Conservation (phyloP, 192 early-diverging fungal genomes). For the Helicostylum pulchrum region DNA sequence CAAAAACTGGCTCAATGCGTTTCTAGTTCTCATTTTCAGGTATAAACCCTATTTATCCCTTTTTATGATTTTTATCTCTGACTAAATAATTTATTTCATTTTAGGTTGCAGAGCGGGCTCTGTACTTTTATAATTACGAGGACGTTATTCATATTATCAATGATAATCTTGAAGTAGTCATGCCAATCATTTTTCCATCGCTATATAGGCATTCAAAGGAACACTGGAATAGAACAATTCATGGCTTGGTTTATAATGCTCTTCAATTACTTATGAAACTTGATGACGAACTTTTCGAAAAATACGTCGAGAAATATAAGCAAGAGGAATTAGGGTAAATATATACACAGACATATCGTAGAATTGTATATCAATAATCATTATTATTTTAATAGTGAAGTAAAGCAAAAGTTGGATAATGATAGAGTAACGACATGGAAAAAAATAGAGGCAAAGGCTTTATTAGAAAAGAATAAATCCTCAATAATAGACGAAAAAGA, state of each 20-base stretch:
- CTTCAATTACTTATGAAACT: conserved; percentile 97
- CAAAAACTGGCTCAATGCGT: conserved; percentile 93
- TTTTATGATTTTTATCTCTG: background rate
- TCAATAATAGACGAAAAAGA: too few relatives aligned
- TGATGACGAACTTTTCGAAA: conserved; percentile 92
- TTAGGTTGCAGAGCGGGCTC: conserved; percentile 81
- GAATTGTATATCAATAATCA: background rate
- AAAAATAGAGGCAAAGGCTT: conserved; percentile 6
- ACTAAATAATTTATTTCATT: background rate
- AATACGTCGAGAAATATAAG: conserved; percentile 93
- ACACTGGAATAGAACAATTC: conserved; percentile 98
- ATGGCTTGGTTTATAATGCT: conserved; percentile 94
- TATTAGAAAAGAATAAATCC: too few relatives aligned
- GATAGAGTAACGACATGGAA: conserved; percentile 11
- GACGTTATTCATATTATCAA: conserved; percentile 94
- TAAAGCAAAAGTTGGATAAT: background rate
- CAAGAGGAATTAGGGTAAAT: conserved; percentile 81
- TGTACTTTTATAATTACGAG: conserved; percentile 98
- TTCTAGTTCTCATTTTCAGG: conserved; percentile 96
- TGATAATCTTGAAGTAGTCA: conserved; percentile 85
- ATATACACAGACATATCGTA: background rate
- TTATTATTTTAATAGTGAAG: background rate
- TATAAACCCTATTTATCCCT: conserved; percentile 14
- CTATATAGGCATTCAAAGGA: conserved; percentile 93
- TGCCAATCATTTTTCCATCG: conserved; percentile 96